A percentile compares a stretch with the other conserved stretches of the same genome.
These are phyloP conservation scores for Aspergillus biplanus DNA, from an alignment of 495 filamentous ascomycete species.

Conservation along the genomic window DNA sequence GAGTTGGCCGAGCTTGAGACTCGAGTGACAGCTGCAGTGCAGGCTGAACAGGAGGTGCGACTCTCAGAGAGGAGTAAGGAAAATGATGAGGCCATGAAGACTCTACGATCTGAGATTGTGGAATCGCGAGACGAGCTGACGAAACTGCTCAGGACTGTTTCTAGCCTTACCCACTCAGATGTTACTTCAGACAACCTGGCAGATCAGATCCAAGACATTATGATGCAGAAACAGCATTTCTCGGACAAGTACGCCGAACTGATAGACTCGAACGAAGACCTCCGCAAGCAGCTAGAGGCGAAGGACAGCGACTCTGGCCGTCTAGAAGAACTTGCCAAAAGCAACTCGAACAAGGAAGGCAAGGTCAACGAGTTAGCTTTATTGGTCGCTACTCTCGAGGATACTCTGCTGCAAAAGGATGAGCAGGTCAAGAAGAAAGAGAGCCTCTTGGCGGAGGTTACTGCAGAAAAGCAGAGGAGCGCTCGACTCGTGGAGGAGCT, in stretches of 20 bases:
- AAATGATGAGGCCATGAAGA: constrained; percentile 61
- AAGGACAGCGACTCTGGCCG: constrained; percentile 43
- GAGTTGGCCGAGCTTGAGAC: constrained; percentile 54
- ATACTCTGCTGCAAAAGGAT: constrained; percentile 69
- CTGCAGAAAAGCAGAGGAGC: constrained; percentile 76
- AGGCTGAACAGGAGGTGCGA: constrained; percentile 50
- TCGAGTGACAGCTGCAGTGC: constrained; percentile 40
- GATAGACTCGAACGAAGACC: constrained; percentile 45
- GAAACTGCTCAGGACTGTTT: constrained; percentile 57
- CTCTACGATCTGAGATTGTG: constrained; percentile 68
- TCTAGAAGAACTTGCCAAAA: constrained; percentile 41
- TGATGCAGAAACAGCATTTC: constrained; percentile 50
- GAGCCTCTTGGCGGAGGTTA: constrained; percentile 59
- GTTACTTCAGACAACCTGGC: constrained; percentile 46
- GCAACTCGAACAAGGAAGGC: constrained; percentile 41
- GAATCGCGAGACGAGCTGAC: constrained; percentile 72
- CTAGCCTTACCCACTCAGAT: constrained; percentile 54
- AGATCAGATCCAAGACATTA: constrained; percentile 52
- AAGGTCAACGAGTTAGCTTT: constrained; percentile 55
- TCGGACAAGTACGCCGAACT: constrained; percentile 51
- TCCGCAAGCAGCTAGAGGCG: constrained; percentile 59
- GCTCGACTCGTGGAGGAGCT: constrained; percentile 90
- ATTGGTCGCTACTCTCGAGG: constrained; percentile 59
- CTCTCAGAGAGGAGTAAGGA: constrained; percentile 53
- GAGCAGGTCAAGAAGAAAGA: constrained; percentile 73